Conservation (phyloP, 805 yeast genomes). For the Metschnikowia hibisci region DNA sequence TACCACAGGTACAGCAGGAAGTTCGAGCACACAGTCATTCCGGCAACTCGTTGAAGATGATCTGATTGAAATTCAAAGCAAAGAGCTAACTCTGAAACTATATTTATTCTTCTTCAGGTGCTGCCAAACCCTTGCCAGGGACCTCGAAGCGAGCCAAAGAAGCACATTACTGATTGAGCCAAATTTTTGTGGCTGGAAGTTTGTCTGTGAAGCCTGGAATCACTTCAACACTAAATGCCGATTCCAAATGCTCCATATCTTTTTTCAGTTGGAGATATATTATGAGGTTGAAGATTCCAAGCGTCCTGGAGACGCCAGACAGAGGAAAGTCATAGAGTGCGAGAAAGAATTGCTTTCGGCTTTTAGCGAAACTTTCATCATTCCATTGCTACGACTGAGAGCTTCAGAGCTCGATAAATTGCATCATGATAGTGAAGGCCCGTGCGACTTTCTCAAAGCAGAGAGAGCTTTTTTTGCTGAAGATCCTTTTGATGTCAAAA, state of each 20-base stretch:
- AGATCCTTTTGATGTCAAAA: constrained; percentile 1
- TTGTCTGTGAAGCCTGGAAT: constrained; percentile 9
- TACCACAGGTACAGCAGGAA: not conserved
- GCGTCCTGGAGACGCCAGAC: not conserved
- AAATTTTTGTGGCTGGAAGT: constrained; percentile 7
- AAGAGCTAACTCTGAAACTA: constrained; percentile 6
- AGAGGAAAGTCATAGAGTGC: constrained; percentile 2
- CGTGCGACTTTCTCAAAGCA: not conserved
- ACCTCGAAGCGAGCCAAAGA: not conserved
- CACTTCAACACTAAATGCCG: constrained; percentile 13
- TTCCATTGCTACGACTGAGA: constrained; percentile 9
- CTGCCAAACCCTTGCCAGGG: constrained; percentile 6
- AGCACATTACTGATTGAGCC: not conserved
- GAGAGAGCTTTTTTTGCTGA: constrained; percentile 6
- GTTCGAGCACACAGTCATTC: not conserved
- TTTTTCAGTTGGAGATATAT: constrained; percentile 10
- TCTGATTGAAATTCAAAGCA: constrained; percentile 1
- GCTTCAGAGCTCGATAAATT: constrained; percentile 1
- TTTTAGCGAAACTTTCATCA: constrained; percentile 6
- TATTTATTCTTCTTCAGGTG: constrained; percentile 9
- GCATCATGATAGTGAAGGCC: not conserved
- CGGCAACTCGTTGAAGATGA: constrained; percentile 2
- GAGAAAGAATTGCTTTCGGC: constrained; percentile 8
- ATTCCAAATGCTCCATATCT: constrained; percentile 9
- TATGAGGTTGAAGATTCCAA: constrained; percentile 6